Conservation (phyloP, 2,329 filamentous ascomycete species). For the Penicillium sp. region DNA sequence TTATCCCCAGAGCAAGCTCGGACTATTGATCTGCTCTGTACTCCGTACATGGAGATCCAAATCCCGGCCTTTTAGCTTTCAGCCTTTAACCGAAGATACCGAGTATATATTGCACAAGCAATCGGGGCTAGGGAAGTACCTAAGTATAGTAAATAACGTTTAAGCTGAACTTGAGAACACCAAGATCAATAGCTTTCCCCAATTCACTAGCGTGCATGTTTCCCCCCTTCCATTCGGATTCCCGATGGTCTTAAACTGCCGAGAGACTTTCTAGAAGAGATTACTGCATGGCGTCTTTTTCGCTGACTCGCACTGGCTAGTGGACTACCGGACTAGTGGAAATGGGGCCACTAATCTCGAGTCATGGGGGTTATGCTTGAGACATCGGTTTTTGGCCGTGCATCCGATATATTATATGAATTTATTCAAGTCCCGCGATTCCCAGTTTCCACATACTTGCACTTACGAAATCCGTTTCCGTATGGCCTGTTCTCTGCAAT, state of each 20-base stretch:
- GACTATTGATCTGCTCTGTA: neutral
- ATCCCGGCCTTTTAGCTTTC: neutral
- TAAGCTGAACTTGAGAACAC: neutral
- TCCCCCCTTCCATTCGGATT: neutral
- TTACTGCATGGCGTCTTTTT: neutral
- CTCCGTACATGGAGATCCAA: neutral
- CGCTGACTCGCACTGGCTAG: neutral
- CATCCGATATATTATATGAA: neutral
- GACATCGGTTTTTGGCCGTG: neutral
- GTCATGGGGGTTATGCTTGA: constrained; percentile 3
- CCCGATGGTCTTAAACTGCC: constrained; percentile 2
- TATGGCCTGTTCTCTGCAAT: neutral
- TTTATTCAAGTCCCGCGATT: neutral
- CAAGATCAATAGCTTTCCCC: neutral
- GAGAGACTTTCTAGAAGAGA: neutral
- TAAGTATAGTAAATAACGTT: neutral
- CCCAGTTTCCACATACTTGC: neutral
- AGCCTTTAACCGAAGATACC: constrained; percentile 9
- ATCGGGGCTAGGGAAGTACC: constrained; percentile 4
- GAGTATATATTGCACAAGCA: constrained; percentile 1
- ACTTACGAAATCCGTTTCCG: neutral
- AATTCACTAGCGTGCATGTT: neutral
- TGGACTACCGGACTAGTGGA: neutral
- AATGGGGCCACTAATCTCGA: constrained; percentile 11
- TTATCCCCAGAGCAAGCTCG: neutral